Percentiles rank a stretch among this genome's conserved stretches.
These are phyloP conservation scores for Choanephora cucurbitarum DNA, from an alignment of 371 early-diverging fungal species.

Conservation along the genomic window DNA sequence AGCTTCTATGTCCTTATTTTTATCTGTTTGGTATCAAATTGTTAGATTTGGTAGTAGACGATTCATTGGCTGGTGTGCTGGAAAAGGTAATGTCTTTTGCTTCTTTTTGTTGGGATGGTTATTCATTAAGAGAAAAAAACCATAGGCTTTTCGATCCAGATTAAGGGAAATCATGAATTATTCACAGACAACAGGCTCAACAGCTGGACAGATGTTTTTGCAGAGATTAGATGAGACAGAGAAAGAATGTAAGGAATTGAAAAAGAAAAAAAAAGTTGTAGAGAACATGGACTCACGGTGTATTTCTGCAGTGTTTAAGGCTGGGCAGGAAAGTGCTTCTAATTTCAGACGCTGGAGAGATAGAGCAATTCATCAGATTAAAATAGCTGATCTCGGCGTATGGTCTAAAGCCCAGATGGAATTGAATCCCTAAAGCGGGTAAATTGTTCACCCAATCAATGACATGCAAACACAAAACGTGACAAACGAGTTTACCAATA, in stretches of 20 bases:
- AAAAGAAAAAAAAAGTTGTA: neutral
- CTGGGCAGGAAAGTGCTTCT: constrained; percentile 38
- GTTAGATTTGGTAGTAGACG: constrained; percentile 34
- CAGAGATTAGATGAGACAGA: constrained; percentile 53
- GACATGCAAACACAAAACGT: constrained; percentile 6
- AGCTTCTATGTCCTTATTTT: constrained; percentile 43
- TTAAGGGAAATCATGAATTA: constrained; percentile 42
- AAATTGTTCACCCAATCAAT: neutral
- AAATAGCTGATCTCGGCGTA: constrained; percentile 15
- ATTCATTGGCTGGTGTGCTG: constrained; percentile 28
- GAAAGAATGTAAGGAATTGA: constrained; percentile 39
- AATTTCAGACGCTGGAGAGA: constrained; percentile 37
- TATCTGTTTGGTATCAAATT: constrained; percentile 46
- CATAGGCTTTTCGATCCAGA: constrained; percentile 42
- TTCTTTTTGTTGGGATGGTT: neutral
- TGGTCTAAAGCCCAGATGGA: constrained; percentile 3
- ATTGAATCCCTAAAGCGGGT: neutral
- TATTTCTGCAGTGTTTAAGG: constrained; percentile 47
- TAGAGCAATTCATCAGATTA: constrained; percentile 22
- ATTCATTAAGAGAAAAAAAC: neutral
- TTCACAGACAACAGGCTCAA: constrained; percentile 35
- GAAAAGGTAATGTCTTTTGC: constrained; percentile 26
- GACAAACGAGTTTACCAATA: neutral
- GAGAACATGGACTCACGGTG: no score
- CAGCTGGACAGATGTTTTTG: constrained; percentile 36